phyloP scores from a whole-genome alignment of 73 alveolate species.

The Blepharisma japonicum region DNA sequence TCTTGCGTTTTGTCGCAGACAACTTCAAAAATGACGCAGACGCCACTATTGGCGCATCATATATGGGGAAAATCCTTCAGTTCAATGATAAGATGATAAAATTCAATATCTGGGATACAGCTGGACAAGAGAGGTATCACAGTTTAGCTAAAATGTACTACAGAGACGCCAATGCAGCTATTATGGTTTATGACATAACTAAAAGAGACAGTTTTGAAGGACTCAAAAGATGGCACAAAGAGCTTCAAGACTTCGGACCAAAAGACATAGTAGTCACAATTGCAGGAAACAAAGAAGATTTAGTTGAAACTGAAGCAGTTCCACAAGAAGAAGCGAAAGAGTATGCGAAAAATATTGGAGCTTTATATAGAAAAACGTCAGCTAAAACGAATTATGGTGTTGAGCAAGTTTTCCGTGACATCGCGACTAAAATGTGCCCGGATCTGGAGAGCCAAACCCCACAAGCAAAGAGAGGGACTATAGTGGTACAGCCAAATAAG shows the following conservation, averaged over 20 bases:
- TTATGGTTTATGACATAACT: slow-evolving; percentile 74
- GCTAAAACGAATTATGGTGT: slow-evolving; percentile 60
- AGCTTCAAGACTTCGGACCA: slow-evolving; percentile 69
- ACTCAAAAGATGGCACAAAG: slow-evolving; percentile 71
- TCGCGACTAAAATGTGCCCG: slow-evolving; percentile 49
- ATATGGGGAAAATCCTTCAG: slow-evolving; percentile 51
- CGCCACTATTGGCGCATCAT: slow-evolving; percentile 82
- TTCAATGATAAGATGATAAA: slow-evolving; percentile 34
- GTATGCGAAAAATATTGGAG: slow-evolving; percentile 36
- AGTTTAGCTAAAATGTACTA: slow-evolving; percentile 73
- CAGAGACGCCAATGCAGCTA: slow-evolving; percentile 84
- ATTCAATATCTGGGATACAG: slow-evolving; percentile 86
- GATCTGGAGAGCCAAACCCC: slow-evolving; percentile 20
- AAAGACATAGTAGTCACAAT: slow-evolving; percentile 58
- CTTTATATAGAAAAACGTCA: slow-evolving; percentile 48
- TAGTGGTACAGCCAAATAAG: not conserved
- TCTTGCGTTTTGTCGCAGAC: slow-evolving; percentile 53
- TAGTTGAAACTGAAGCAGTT: slow-evolving; percentile 64
- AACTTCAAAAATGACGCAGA: slow-evolving; percentile 48
- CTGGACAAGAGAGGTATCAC: slow-evolving; percentile 83
- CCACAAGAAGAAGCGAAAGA: slow-evolving; percentile 47
- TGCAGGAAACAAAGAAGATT: slow-evolving; percentile 86
- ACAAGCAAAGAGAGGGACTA: not conserved
- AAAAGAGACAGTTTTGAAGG: slow-evolving; percentile 58
- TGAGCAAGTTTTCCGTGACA: slow-evolving; percentile 42